Conservation (phyloP, 495 filamentous ascomycete genomes). For the Niebla homalea region DNA sequence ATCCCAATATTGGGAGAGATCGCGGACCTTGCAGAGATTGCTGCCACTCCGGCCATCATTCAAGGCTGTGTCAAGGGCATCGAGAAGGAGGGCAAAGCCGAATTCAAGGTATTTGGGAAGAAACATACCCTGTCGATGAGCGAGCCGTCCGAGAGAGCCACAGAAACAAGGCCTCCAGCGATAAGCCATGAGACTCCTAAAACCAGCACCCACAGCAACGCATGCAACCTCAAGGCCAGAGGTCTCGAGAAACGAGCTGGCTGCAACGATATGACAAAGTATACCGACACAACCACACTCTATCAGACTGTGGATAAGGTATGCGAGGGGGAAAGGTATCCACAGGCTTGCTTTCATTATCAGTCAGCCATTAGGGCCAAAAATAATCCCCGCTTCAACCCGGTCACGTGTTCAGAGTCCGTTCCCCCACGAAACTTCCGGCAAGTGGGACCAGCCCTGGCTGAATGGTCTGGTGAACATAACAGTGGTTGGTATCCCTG, state of each 20-base stretch:
- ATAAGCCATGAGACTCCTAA: constrained; percentile 11
- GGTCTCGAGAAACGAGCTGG: constrained; percentile 7
- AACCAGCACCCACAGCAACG: constrained; percentile 9
- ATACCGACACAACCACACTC: constrained; percentile 6
- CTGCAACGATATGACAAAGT: constrained; percentile 2
- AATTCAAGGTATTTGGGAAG: constrained; percentile 18
- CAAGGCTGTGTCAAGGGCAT: constrained; percentile 16
- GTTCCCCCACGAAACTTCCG: constrained; percentile 2
- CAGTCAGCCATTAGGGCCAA: constrained; percentile 5
- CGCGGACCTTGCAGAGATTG: constrained; percentile 9
- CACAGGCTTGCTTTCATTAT: constrained; percentile 14
- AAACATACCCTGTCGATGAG: constrained; percentile 14
- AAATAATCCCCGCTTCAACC: constrained; percentile 6
- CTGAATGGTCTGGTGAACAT: constrained; percentile 7
- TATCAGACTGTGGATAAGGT: constrained; percentile 4
- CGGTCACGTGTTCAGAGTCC: constrained; percentile 8
- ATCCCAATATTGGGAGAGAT: constrained; percentile 19
- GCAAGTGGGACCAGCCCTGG: constrained; percentile 1
- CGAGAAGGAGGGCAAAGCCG: constrained; percentile 18
- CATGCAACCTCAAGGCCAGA: constrained; percentile 6
- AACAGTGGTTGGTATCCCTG: constrained; percentile 5
- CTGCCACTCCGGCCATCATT: constrained; percentile 15
- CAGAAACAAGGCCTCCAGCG: constrained; percentile 8
- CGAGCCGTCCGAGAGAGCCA: constrained; percentile 4
- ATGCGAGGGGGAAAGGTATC: constrained; percentile 3